Percentiles rank a stretch among this genome's conserved stretches.
phyloP scores from a whole-genome alignment of 345 rosid species.

The Arabidopsis suecica region DNA sequence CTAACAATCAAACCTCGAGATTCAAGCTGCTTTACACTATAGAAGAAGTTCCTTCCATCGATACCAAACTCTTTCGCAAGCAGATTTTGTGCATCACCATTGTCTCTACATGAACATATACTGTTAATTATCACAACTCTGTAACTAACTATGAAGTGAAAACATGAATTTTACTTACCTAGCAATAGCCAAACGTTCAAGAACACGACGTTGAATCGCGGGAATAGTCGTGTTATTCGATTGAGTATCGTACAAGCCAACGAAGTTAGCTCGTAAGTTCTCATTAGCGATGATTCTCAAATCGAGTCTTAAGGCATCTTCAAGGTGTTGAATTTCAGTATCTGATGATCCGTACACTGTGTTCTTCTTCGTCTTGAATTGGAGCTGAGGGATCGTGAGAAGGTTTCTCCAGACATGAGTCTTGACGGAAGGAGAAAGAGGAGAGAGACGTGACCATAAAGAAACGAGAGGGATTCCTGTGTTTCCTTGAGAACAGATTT shows the following conservation, averaged over 20 bases:
- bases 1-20: conserved; percentile 73
- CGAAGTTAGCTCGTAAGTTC: conserved; percentile 66
- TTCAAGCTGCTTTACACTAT: conserved; percentile 72
- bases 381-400: conserved; percentile 59
- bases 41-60: conserved; percentile 72
- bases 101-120: conserved; percentile 49
- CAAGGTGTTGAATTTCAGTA: conserved; percentile 53
- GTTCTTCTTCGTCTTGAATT: conserved; percentile 48
- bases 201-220: conserved; percentile 59
- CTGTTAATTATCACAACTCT: neutral
- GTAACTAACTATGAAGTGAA: neutral
- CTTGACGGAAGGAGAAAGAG: conserved; percentile 44
- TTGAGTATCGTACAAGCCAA: conserved; percentile 64
- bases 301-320: conserved; percentile 56
- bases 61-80: conserved; percentile 79
- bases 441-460: conserved; percentile 55
- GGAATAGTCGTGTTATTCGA: conserved; percentile 45
- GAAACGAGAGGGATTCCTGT: conserved; percentile 52
- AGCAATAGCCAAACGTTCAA: conserved; percentile 66
- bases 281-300: conserved; percentile 59
- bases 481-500: conserved; percentile 62
- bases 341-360: conserved; percentile 42
- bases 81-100: conserved; percentile 79
- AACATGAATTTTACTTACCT: conserved; percentile 40
- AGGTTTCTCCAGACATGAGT: conserved; percentile 61